Conservation (phyloP, 768 basidiomycete species). For the Tulasnella sp. region DNA sequence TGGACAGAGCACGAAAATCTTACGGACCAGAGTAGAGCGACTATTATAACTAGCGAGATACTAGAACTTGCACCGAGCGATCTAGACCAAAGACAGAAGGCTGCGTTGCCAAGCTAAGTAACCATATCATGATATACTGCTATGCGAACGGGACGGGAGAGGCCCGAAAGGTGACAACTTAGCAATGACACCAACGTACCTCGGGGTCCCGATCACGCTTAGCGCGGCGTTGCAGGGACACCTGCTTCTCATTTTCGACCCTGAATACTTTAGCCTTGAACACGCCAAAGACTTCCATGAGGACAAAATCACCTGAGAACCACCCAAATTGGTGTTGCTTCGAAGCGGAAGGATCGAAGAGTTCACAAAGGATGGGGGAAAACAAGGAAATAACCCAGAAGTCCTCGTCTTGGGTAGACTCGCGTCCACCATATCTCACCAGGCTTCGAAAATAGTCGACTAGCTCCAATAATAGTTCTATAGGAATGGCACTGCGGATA, state of each 20-base stretch:
- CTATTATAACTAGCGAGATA: too few species aligned
- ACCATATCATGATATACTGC: too few species aligned
- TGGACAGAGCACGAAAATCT: too few species aligned
- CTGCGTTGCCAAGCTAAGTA: too few species aligned
- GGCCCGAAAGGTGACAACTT: background rate
- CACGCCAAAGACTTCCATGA: background rate
- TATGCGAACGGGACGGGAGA: too few species aligned
- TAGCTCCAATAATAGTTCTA: background rate
- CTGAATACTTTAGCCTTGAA: background rate
- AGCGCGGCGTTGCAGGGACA: background rate
- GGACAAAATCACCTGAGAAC: too few species aligned
- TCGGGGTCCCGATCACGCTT: background rate
- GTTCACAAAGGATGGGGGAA: background rate
- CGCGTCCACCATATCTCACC: background rate
- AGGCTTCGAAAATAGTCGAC: background rate
- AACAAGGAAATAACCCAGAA: background rate
- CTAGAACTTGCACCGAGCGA: too few species aligned
- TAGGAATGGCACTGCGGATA: background rate
- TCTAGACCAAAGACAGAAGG: too few species aligned
- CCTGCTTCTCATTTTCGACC: background rate
- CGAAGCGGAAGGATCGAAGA: background rate
- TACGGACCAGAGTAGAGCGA: too few species aligned
- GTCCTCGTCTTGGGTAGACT: background rate
- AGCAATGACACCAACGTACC: background rate
- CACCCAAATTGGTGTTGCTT: background rate